These are phyloP conservation scores for Fusarium beomiforme DNA, from an alignment of 2,329 filamentous ascomycete genomes.

Conservation along the genomic window DNA sequence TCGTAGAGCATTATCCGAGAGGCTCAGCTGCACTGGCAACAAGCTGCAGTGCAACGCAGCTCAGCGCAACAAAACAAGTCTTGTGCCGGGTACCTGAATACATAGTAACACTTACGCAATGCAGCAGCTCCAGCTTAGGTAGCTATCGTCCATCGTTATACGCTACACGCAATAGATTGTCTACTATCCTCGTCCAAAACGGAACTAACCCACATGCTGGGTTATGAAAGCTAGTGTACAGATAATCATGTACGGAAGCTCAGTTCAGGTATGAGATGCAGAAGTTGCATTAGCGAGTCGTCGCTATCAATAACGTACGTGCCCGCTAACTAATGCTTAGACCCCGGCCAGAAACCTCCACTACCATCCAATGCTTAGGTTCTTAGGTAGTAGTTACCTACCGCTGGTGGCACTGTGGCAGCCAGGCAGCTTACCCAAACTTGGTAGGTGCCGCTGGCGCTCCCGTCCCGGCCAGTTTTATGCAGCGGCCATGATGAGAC, in stretches of 20 bases:
- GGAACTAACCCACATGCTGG: slow-evolving; percentile 24
- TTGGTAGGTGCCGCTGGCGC: slow-evolving; percentile 40
- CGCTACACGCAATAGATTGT: slow-evolving; percentile 32
- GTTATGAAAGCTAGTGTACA: slow-evolving; percentile 12
- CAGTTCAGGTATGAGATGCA: slow-evolving; percentile 28
- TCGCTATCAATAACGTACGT: slow-evolving; percentile 12
- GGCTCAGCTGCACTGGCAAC: background rate
- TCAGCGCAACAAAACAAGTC: background rate
- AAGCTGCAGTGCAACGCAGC: background rate
- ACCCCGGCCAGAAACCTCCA: too few relatives aligned
- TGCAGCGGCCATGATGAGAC: slow-evolving; percentile 27
- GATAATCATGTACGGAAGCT: slow-evolving; percentile 28
- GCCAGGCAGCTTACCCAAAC: slow-evolving; percentile 4
- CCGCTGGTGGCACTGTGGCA: too few relatives aligned
- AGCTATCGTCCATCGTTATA: slow-evolving; percentile 27
- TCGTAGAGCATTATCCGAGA: background rate
- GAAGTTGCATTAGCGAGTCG: slow-evolving; percentile 8
- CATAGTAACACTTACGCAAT: slow-evolving; percentile 34
- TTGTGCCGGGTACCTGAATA: slow-evolving; percentile 2
- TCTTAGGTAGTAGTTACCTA: too few relatives aligned
- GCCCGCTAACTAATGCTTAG: slow-evolving; percentile 3
- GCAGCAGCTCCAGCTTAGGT: slow-evolving; percentile 2
- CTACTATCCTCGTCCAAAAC: slow-evolving; percentile 35
- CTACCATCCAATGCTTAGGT: too few relatives aligned
- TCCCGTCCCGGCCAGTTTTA: slow-evolving; percentile 34